These are phyloP conservation scores for Biscogniauxia mediterranea DNA, from an alignment of 2,329 filamentous ascomycete genomes.

Conservation along the genomic window DNA sequence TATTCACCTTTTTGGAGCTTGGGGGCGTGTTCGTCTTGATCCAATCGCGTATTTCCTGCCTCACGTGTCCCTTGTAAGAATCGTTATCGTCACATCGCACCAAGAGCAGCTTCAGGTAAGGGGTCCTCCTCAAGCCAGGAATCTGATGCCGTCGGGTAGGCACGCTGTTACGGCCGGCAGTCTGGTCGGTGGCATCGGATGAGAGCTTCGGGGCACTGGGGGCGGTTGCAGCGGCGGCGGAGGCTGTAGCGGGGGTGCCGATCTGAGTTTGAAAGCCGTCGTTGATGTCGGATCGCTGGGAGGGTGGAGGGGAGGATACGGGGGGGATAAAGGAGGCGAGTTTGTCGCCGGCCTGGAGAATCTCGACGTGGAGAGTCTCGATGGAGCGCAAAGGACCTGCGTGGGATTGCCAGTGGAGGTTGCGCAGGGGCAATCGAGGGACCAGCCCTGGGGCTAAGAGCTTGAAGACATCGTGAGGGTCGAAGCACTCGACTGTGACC, in stretches of 20 bases:
- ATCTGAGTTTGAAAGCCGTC: slow-evolving; percentile 62
- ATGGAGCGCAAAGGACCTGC: slow-evolving; percentile 90
- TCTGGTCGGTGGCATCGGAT: slow-evolving; percentile 38
- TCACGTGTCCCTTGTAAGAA: slow-evolving; percentile 77
- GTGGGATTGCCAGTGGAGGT: slow-evolving; percentile 96
- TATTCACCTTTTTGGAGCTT: slow-evolving; percentile 58
- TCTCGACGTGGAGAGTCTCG: slow-evolving; percentile 84
- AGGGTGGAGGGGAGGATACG: slow-evolving; percentile 35
- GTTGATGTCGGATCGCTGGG: slow-evolving; percentile 35
- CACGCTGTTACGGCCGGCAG: slow-evolving; percentile 35
- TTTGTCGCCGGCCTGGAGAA: slow-evolving; percentile 62
- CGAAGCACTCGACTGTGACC: slow-evolving; percentile 95
- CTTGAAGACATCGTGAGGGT: slow-evolving; percentile 85
- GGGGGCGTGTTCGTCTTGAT: slow-evolving; percentile 72
- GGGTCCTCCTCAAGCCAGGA: slow-evolving; percentile 85
- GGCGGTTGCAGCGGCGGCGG: slow-evolving; percentile 6
- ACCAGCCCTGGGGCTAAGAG: slow-evolving; percentile 75
- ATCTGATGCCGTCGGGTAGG: slow-evolving; percentile 83
- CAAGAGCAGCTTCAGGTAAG: slow-evolving; percentile 88
- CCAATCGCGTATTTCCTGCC: slow-evolving; percentile 85
- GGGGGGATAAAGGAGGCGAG: slow-evolving; percentile 35
- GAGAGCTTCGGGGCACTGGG: background rate
- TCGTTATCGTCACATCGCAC: slow-evolving; percentile 96
- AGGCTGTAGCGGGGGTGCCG: slow-evolving; percentile 12
- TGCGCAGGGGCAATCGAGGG: slow-evolving; percentile 77